Percentiles rank a stretch among this genome's conserved stretches.
Evolutionary conservation across 108 stramenopile genomes (phyloP).

Genomic region (Skeletonema menzelii): DNA sequence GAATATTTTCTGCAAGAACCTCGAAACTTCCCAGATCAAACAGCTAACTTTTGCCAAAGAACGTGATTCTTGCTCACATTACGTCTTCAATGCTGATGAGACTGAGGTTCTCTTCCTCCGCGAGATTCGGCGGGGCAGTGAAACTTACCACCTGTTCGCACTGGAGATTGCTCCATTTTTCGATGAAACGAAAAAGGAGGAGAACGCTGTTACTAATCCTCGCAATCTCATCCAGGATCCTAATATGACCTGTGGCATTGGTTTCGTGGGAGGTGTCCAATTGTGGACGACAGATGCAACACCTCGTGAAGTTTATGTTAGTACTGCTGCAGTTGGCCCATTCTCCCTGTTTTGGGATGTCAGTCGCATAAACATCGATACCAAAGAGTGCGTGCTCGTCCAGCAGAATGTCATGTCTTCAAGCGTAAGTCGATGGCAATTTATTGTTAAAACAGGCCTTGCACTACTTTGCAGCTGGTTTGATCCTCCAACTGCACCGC

Average conservation of each 20-base stretch:
- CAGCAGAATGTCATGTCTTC: conserved; percentile 32
- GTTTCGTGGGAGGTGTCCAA: conserved; percentile 26
- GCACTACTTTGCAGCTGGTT: background rate
- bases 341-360: conserved; percentile 31
- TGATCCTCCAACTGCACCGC: conserved; percentile 10
- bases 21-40: background rate
- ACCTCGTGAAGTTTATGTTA: conserved; percentile 13
- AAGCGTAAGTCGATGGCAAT: background rate
- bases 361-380: conserved; percentile 14
- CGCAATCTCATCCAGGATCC: conserved; percentile 16
- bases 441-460: background rate
- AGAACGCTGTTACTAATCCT: background rate
- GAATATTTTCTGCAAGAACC: conserved; percentile 10
- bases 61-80: conserved; percentile 12
- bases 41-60: conserved; percentile 20
- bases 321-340: conserved; percentile 7
- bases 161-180: conserved; percentile 16
- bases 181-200: background rate
- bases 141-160: conserved; percentile 20
- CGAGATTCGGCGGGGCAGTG: conserved; percentile 24
- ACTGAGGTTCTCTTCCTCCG: conserved; percentile 11
- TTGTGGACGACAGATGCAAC: conserved; percentile 10
- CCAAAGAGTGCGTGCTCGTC: conserved; percentile 4
- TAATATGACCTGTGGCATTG: conserved; percentile 19
- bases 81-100: conserved; percentile 21